Evolutionary conservation across 768 basidiomycete genomes (phyloP).

Genomic region (Gelatoporia subvermispora): DNA sequence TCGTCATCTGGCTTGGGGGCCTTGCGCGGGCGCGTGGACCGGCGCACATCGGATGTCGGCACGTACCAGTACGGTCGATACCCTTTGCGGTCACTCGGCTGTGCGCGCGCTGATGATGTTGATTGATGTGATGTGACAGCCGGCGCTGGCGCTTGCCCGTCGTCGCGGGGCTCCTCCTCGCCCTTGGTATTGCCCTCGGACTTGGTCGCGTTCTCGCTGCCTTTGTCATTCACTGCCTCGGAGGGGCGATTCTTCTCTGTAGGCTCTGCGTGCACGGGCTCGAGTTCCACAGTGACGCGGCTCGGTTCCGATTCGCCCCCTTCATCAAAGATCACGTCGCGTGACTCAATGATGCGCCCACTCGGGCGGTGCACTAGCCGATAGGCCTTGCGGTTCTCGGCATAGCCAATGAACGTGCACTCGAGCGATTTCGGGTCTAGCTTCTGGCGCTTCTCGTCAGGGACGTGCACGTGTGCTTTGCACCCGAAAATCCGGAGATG

Average conservation of each 20-base stretch:
- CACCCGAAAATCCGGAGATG: conserved; percentile 13
- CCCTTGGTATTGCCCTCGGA: background rate
- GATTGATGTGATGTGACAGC: background rate
- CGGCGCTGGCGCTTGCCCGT: background rate
- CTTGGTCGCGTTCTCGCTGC: too few relatives aligned
- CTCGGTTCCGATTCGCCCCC: background rate
- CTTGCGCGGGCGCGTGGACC: background rate
- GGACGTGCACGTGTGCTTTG: conserved; percentile 4
- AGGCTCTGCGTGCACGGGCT: too few relatives aligned
- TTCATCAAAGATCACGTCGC: conserved; percentile 12
- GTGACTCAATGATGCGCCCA: conserved; percentile 14
- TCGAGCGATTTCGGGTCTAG: background rate
- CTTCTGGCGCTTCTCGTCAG: conserved; percentile 9
- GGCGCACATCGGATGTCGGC: background rate
- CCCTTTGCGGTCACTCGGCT: too few relatives aligned
- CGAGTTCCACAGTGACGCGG: background rate
- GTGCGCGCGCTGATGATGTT: too few relatives aligned
- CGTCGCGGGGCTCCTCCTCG: background rate
- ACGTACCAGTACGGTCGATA: too few relatives aligned
- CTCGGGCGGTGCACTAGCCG: conserved; percentile 30
- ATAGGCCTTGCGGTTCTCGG: conserved; percentile 21
- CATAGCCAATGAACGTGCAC: conserved; percentile 11
- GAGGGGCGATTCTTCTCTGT: too few relatives aligned
- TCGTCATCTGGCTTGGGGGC: background rate
- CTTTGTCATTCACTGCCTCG: too few relatives aligned